Evolutionary conservation across 345 rosid genomes (phyloP).

Genomic region (Eucalyptus pauciflora): DNA sequence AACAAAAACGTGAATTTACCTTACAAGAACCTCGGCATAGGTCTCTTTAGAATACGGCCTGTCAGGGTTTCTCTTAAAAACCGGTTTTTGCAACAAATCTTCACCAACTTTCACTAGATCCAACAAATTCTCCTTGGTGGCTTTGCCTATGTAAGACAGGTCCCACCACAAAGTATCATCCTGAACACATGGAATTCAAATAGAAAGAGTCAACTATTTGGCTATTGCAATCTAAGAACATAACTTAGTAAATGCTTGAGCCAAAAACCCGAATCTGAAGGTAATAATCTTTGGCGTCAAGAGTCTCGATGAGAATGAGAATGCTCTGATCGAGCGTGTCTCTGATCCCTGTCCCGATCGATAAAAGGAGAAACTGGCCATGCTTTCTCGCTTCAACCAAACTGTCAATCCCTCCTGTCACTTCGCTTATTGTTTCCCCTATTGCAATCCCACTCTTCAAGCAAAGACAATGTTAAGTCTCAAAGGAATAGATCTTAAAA

Average conservation of each 20-base stretch:
- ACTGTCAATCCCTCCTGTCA: background rate
- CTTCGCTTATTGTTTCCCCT: background rate
- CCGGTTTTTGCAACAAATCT: background rate
- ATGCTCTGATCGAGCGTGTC: background rate
- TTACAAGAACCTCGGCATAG: background rate
- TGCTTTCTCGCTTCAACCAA: background rate
- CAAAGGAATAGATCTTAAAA: background rate
- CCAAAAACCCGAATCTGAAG: background rate
- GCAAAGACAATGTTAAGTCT: background rate
- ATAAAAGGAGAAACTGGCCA: background rate
- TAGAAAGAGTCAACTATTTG: background rate
- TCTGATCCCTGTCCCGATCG: background rate
- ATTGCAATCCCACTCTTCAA: background rate
- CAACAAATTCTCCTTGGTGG: background rate
- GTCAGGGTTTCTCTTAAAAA: background rate
- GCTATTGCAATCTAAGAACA: background rate
- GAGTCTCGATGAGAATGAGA: rapidly evolving
- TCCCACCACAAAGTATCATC: background rate
- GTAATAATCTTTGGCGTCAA: background rate
- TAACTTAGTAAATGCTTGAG: background rate
- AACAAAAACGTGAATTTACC: background rate
- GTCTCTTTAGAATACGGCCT: background rate
- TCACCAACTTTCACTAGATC: background rate
- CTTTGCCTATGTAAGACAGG: background rate
- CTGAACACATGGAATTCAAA: background rate